Evolutionary conservation across 1,139 yeast genomes (phyloP), one percentile per base, ranked within the genome.

Genomic region (Yamadazyma atlantica): DNA sequence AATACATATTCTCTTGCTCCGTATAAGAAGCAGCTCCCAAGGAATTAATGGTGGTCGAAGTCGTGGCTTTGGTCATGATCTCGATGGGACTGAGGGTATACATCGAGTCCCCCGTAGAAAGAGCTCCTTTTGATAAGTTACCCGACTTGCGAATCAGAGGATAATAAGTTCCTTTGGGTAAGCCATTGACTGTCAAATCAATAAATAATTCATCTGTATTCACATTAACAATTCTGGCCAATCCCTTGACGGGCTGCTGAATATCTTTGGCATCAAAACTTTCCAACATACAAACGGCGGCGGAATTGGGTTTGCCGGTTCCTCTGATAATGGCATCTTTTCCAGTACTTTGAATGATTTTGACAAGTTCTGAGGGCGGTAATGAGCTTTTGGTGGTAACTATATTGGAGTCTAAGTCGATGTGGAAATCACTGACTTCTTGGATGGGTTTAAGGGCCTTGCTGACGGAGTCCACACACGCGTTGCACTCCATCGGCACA

Each of bases 311-410:
- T 38, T 71, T 70, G 2, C 97, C 97, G 0, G 96, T 80, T 4
- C 98, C 98, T 44, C 97, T 72, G 25, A 90, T 83, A 46, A 90
- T 86, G 8, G 96, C 96, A 55, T 90, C 97, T 49, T 80, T 78
- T 2, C 97, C 97, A 3, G 81, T 80, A 1, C 55, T 53, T 57
- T 84, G 90, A 42, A 87, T 79, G 0, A 85, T 75, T 43, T 66
- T 65, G 22, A 85, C 82, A 14, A 88, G 72, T 23, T 60, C 64
- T 3, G 92, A 82, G 1, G 96, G 96, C 3, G 95, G 78, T 6
- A 74, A 66, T 1, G 75, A 57, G 2, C 95, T 94, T 17, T 64
- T 64, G 4, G 88, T 82, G 1, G 78, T 66, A 11, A 86, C 90
- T 23, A 77, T 62, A 53, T 85, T 79, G 13, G 68, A 59, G 5